phyloP scores from a whole-genome alignment of 495 filamentous ascomycete genomes.

The Diplogelasinospora grovesii region DNA sequence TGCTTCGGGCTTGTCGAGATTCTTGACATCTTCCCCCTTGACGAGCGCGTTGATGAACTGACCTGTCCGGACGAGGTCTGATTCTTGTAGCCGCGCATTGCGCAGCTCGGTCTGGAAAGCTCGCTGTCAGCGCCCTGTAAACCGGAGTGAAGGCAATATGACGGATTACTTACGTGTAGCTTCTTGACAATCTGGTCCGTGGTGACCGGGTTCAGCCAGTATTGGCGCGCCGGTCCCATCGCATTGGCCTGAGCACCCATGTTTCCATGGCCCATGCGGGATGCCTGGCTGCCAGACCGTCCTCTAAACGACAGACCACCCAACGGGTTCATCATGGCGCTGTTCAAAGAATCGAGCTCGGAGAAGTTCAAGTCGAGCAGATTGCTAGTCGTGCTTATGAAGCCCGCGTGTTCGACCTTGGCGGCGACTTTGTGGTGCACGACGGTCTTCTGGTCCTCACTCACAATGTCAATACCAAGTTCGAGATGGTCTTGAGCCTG shows the following conservation, averaged over 20 bases:
- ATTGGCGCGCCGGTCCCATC: slow-evolving; percentile 38
- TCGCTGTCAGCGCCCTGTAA: no score
- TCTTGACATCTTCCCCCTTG: slow-evolving; percentile 64
- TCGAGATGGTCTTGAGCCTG: slow-evolving; percentile 84
- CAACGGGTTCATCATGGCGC: slow-evolving; percentile 55
- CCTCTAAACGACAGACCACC: slow-evolving; percentile 51
- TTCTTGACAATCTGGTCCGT: slow-evolving; percentile 94
- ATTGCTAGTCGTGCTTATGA: slow-evolving; percentile 58
- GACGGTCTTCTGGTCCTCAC: slow-evolving; percentile 94
- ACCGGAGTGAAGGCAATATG: no score
- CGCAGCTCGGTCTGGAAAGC: slow-evolving; percentile 72
- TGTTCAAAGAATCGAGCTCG: slow-evolving; percentile 71
- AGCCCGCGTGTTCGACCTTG: slow-evolving; percentile 89
- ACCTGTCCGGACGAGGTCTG: slow-evolving; percentile 73
- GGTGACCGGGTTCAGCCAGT: slow-evolving; percentile 81
- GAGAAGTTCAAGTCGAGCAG: slow-evolving; percentile 84
- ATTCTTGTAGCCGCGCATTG: slow-evolving; percentile 75
- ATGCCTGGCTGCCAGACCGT: slow-evolving; percentile 64
- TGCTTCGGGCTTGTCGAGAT: slow-evolving; percentile 44
- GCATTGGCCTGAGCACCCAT: slow-evolving; percentile 52
- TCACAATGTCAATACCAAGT: slow-evolving; percentile 95
- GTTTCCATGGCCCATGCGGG: slow-evolving; percentile 51
- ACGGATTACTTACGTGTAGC: slow-evolving; percentile 65
- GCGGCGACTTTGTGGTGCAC: slow-evolving; percentile 97
- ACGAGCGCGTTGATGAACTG: slow-evolving; percentile 73